Evolutionary conservation across 75 land plant genomes (phyloP).

Genomic region (Pinus taeda): DNA sequence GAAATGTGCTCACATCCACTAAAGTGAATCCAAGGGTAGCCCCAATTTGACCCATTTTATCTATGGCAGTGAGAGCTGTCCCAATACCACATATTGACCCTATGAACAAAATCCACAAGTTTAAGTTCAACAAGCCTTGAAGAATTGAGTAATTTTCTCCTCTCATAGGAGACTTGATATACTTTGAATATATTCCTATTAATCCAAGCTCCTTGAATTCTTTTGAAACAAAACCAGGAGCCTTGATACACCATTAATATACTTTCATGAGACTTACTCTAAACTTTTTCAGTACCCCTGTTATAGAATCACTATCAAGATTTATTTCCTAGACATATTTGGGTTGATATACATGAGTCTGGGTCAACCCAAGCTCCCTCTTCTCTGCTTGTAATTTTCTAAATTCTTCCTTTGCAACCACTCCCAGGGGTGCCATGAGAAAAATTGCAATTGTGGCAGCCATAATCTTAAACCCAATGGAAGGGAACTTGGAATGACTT

Average conservation of each 20-base stretch:
- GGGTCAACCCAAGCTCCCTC: too few species aligned
- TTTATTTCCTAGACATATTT: neutral
- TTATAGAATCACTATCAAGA: neutral
- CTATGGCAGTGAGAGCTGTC: too few species aligned
- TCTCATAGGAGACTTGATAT: too few species aligned
- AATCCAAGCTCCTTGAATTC: too few species aligned
- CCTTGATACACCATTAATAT: neutral
- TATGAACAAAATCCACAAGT: too few species aligned
- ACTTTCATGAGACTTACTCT: neutral
- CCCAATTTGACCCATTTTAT: too few species aligned
- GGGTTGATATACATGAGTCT: neutral
- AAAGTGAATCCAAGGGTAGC: too few species aligned
- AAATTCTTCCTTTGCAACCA: constrained; percentile 36
- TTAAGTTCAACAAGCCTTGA: too few species aligned
- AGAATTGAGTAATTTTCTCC: too few species aligned
- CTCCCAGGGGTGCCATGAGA: constrained; percentile 37
- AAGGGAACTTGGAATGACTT: constrained; percentile 17
- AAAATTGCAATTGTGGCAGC: constrained; percentile 31
- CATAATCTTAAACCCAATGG: constrained; percentile 6
- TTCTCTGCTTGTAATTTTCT: neutral
- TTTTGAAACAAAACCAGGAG: neutral
- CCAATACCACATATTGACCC: too few species aligned
- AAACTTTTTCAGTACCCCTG: neutral
- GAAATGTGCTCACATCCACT: too few species aligned
- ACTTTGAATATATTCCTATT: too few species aligned